Base-by-base conservation (phyloP, 352 stramenopile genomes). In the Pythium insidiosum region DNA sequence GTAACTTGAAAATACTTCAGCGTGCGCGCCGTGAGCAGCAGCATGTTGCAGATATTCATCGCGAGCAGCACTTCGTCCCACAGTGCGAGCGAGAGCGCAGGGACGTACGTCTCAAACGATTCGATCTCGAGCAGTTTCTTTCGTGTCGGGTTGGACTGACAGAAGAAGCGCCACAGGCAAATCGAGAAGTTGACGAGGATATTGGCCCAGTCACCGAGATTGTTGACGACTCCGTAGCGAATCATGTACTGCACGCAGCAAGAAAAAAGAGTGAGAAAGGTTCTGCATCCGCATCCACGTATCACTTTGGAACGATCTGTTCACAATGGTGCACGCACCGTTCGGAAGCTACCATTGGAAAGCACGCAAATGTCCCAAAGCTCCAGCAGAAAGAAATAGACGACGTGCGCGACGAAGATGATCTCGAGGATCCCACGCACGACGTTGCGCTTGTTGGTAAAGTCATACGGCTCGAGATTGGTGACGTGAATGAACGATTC, bases 1-100 rank as follows among this genome's bases (percentile, higher is more conserved):
- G 69, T 85, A 30, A 85, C 61, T 40, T 85, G 73, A 56, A 85
- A 85, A 41, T 81, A 85, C 25, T 85, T 85, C 26, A 85, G 69
- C 5, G 73, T 67, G 9, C 73, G 59, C 3, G 43, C 73, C 6
- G 69, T 85, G n/a, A 85, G 51, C 3, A 83, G 43, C 31, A 85
- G 53, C 43, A 85, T 67, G 42, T 85, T 85, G 58, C 69, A 59
- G 19, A 85, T 68, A 20, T 85, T 85, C 43, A 82, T 70, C 4
- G 58, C 68, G 16, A 86, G 56, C 28, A 86, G 47, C 20, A 79
- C 55, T 28, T 80, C 66, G 47, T 86, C 73, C 70, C 71, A 86
- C 6, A 63, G 54, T 22, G 72, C 65, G 9, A 86, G 48, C 19
- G 50, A 59, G 5, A 63, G 28, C 3, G 71, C 68, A 6, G 70